Evolutionary conservation across 2,329 filamentous ascomycete species (phyloP), one percentile per base, ranked within the genome.

Genomic region (Nemania diffusa): DNA sequence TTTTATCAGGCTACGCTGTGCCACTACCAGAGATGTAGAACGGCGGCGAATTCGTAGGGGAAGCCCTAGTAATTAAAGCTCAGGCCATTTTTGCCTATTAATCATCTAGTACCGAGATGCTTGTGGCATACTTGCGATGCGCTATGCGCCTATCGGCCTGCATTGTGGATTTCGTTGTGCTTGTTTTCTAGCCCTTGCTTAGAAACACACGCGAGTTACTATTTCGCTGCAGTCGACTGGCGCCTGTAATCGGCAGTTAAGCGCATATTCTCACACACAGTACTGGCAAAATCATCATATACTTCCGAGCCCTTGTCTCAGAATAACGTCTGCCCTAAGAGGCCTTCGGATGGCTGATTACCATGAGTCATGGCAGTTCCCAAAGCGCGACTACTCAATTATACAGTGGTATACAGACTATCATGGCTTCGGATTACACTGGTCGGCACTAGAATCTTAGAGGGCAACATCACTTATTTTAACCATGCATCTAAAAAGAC

Each of bases 221-320:
- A 53, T n/a, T 32, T 17, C 27, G 20, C 26, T 34, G 40, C 27
- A 40, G 50, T 29, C 22, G 24, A 37, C 50, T 24, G 26, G 20
- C 13, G 26, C 13, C 6, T n/a, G 27, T 42, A 24, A 20, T 58
- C 29, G 22, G 37, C 13, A 22, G 24, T n/a, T 15, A 27, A 58
- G 17, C 22, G 34, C 50, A 34, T 44, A 26, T 51, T 34, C 26
- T 37, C 13, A 27, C 15, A 26, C 4, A 50, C 22, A 8, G 2
- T 29, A 55, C 26, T 32, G 22, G 15, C 20, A 57, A 60, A 46
- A 40, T 26, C 32, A 24, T 34, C 26, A 37, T 61, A 62, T 34
- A 34, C 27, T 34, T 42, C 32, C 40, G 42, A 32, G 24, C 48
- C 42, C 52, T 42, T 22, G 57, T 71, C 64, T 69, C 57, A 65